Evolutionary conservation across 2,329 filamentous ascomycete species (phyloP), one percentile per base, ranked within the genome.

Genomic region (Lasiodiplodia citricola): DNA sequence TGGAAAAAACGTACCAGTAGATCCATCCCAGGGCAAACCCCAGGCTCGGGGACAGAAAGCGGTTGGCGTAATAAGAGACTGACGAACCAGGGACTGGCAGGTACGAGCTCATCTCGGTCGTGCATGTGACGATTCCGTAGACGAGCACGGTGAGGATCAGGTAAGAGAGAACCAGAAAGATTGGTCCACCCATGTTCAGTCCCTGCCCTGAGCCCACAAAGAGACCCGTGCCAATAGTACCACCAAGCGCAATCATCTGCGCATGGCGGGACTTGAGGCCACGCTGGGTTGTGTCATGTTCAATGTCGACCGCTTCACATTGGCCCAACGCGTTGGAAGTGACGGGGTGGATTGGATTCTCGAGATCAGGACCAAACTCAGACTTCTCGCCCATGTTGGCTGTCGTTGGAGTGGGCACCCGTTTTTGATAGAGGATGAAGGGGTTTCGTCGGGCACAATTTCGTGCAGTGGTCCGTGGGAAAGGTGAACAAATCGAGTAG

Each of bases 21-120:
- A 82, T 74, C 80, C 80, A 84, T 3, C 83, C 83, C 70, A 84
- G 76, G 7, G 82, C 78, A 67, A 85, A 84, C 1, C 82, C 83
- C 38, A 85, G 71, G 44, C 76, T 79, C 23, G 78, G 76, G 28
- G 82, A 81, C n/a, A 84, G 79, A 70, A 83, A 84, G 44, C 83
- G 81, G 35, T 80, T 77, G 69, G 78, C 78, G 76, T 86, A 85
- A 74, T 84, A 75, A 68, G 83, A 80, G 82, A 87, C 85, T 68
- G 85, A 82, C 68, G 31, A 81, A 73, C 85, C 84, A 35, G 87
- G 81, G 71, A 88, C 77, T 3, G 88, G 87, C 63, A 91, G 83
- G 81, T 87, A 90, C 38, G 88, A 84, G 25, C 87, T 87, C 81
- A 90, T 87, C 76, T 79, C 78, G 76, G 77, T 76, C 67, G 84